Percentiles rank a stretch among this genome's conserved stretches.
phyloP scores from a whole-genome alignment of 768 basidiomycete species.

The Hypholoma fasciculare region DNA sequence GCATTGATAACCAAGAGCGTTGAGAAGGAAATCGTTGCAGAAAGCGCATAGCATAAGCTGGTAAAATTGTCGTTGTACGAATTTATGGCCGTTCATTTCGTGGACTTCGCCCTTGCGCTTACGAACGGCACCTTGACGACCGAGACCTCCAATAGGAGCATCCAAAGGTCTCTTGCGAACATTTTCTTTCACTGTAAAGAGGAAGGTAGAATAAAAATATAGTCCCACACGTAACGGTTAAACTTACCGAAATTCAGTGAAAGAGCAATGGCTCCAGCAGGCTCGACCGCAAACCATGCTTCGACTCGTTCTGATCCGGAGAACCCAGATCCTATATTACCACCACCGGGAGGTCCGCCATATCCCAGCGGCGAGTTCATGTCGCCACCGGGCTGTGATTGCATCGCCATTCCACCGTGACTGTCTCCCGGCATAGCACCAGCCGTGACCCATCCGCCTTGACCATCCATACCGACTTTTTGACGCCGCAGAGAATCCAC shows the following conservation, averaged over 20 bases:
- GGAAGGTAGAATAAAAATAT: conserved; percentile 5
- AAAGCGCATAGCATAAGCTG: conserved; percentile 98
- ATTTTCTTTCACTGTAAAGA: conserved; percentile 87
- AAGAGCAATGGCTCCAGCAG: conserved; percentile 89
- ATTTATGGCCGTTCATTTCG: conserved; percentile 99
- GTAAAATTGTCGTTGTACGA: conserved; percentile 96
- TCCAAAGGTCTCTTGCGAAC: conserved; percentile 95
- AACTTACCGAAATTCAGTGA: conserved; percentile 89
- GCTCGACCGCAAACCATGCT: conserved; percentile 97
- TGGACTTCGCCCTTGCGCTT: conserved; percentile 98
- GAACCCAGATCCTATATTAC: conserved; percentile 30
- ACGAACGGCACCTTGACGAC: conserved; percentile 96
- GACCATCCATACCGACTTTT: conserved; percentile 88
- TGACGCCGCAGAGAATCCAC: conserved; percentile 92
- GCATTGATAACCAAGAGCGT: conserved; percentile 97
- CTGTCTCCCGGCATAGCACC: conserved; percentile 78
- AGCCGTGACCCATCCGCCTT: conserved; percentile 95
- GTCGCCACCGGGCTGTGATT: conserved; percentile 37
- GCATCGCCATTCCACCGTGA: conserved; percentile 28
- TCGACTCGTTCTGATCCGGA: conserved; percentile 80
- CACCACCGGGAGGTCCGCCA: conserved; percentile 41
- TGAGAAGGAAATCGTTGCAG: conserved; percentile 96
- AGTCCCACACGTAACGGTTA: conserved; percentile 10
- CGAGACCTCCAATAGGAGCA: conserved; percentile 80
- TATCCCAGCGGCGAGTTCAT: conserved; percentile 51